Evolutionary conservation across 2,329 filamentous ascomycete genomes (phyloP), one percentile per base, ranked within the genome.

Genomic region (Colletotrichum plurivorum): DNA sequence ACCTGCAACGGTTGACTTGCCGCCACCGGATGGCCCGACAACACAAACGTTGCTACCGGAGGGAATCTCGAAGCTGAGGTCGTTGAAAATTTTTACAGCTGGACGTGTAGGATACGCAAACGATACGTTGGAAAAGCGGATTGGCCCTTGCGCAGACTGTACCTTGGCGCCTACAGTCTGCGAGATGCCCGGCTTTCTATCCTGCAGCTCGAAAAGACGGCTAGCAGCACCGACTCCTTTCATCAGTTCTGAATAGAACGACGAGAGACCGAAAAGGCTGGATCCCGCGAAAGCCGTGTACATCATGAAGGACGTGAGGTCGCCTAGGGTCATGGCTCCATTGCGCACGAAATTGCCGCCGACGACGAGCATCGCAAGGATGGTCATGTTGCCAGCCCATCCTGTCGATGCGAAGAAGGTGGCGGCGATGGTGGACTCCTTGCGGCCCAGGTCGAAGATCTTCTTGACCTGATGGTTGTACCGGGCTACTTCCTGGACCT

Each of bases 241-340:
- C 96, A 99, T 99, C 71, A 99, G 87, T 78, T 99, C 96, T 0
- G 95, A 97, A 81, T 98, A 99, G 82, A 99, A 99, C 65, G 93
- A 94, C 4, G 94, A 97, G 2, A 99, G 85, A 4, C 96, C 96
- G 74, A 98, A 97, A 72, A 99, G 88, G 80, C 94, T 97, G 56
- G 93, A 96, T 3, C 90, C 90, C 7, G 90, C 89, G 79, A 91
- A 98, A 4, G 94, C 95, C 3, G 95, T 97, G 80, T 98, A 99
- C 95, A 99, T 98, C 83, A 99, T 88, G 81, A 99, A 99, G 0
- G 94, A 97, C 1, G 96, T 97, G 51, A 99, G 83, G 73, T 99
- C 95, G 74, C 96, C 96, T 55, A 98, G 91, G 8, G 90, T 94
- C 84, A 99, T 96, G 49, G 91, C 86, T 2, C 96, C 96, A 12